phyloP scores from a whole-genome alignment of 2,329 filamentous ascomycete species.

The Paracorniculantispora psalliotae region DNA sequence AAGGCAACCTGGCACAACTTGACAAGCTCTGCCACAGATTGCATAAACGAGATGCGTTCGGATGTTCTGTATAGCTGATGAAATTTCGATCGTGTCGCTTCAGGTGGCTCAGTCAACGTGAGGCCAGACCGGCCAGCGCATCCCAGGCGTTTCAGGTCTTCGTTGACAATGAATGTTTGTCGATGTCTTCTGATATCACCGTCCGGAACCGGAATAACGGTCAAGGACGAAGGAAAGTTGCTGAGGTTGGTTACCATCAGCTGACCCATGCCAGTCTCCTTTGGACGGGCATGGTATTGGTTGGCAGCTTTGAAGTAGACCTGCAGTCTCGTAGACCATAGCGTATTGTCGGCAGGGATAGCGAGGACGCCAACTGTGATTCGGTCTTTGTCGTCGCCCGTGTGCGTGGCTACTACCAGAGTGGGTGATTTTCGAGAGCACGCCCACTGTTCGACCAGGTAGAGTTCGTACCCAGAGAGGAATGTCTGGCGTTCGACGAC shows the following conservation, averaged over 20 bases:
- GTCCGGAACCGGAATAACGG: conserved; percentile 83
- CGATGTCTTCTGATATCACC: conserved; percentile 78
- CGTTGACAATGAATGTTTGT: conserved; percentile 86
- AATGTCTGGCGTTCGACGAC: conserved; percentile 67
- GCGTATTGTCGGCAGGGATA: conserved; percentile 71
- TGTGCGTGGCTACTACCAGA: conserved; percentile 88
- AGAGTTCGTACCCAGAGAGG: conserved; percentile 83
- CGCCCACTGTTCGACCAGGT: conserved; percentile 96
- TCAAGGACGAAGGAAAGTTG: conserved; percentile 85
- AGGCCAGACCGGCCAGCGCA: conserved; percentile 88
- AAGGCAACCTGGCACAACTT: conserved; percentile 88
- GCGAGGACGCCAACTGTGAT: conserved; percentile 77
- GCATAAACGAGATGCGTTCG: conserved; percentile 72
- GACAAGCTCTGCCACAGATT: conserved; percentile 80
- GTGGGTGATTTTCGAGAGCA: conserved; percentile 88
- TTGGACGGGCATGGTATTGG: conserved; percentile 77
- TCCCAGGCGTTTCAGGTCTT: conserved; percentile 84
- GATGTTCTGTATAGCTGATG: conserved; percentile 83
- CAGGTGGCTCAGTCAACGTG: conserved; percentile 70
- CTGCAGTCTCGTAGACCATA: conserved; percentile 74
- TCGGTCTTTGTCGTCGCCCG: conserved; percentile 73
- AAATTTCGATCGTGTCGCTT: conserved; percentile 85
- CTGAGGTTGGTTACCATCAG: conserved; percentile 93
- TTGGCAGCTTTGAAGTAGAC: conserved; percentile 83
- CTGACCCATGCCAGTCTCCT: conserved; percentile 75